These are phyloP conservation scores for Phyllostachys edulis DNA, from an alignment of 176 grass and related monocot species.

Conservation along the genomic window DNA sequence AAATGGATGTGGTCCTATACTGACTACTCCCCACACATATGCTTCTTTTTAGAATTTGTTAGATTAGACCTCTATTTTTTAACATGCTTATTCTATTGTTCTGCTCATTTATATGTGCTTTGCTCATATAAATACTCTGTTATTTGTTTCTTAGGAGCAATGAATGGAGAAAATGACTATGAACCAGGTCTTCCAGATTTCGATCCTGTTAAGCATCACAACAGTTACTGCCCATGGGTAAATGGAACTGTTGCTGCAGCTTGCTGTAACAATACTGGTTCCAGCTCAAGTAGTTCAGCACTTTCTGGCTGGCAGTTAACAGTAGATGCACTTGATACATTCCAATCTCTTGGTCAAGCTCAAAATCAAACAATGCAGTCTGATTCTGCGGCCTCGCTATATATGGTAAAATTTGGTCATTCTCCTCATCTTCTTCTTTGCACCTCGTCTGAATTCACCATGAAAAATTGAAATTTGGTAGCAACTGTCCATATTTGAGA, in stretches of 20 bases:
- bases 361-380: conserved; percentile 89
- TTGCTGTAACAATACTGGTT: conserved; percentile 58
- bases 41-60: neutral
- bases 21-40: neutral
- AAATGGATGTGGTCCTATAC: neutral
- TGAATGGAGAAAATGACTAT: conserved; percentile 90
- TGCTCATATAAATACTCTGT: conserved; percentile 17
- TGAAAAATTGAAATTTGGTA: neutral
- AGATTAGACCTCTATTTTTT: neutral
- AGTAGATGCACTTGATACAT: conserved; percentile 75
- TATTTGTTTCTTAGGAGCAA: conserved; percentile 55
- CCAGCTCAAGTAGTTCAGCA: conserved; percentile 51
- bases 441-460: neutral
- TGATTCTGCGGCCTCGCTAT: conserved; percentile 92
- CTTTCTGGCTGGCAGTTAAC: conserved; percentile 90
- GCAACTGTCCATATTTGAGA: neutral
- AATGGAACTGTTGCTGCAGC: conserved; percentile 82
- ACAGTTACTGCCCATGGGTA: conserved; percentile 91
- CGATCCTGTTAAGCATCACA: conserved; percentile 93
- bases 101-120: neutral
- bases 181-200: conserved; percentile 67
- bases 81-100: neutral
- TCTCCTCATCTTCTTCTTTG: neutral
- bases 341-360: conserved; percentile 79
- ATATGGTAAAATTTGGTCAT: conserved; percentile 57